Conservation (phyloP, 306 rosid species). For the Lathyrus aphaca region DNA sequence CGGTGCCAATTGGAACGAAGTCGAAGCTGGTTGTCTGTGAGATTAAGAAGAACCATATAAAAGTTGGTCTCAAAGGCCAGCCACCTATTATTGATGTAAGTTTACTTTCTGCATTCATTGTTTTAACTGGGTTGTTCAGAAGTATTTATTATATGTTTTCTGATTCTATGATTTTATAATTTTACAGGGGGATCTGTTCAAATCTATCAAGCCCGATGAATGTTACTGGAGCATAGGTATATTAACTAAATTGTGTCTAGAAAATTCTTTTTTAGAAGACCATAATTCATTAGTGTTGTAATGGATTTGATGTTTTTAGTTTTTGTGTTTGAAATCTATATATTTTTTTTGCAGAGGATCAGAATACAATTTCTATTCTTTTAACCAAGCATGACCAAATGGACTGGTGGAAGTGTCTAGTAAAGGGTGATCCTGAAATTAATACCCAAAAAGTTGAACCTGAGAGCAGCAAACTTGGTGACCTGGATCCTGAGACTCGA, state of each 20-base stretch:
- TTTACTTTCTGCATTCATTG: not conserved
- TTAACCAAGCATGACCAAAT: conserved; percentile 93
- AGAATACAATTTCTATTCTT: conserved; percentile 69
- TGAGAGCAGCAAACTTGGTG: conserved; percentile 82
- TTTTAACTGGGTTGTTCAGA: not conserved
- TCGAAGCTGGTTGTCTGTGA: conserved; percentile 68
- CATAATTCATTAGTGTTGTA: not conserved
- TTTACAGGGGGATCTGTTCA: conserved; percentile 69
- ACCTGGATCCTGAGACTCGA: conserved; percentile 87
- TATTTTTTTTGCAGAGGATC: conserved; percentile 90
- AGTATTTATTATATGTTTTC: not conserved
- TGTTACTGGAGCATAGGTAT: conserved; percentile 98
- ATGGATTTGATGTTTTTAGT: not conserved
- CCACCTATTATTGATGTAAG: conserved; percentile 89
- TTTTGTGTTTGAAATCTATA: conserved; percentile 1
- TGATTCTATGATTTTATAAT: conserved; percentile 15
- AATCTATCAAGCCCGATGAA: conserved; percentile 73
- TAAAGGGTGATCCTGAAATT: conserved; percentile 88
- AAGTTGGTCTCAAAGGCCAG: conserved; percentile 91
- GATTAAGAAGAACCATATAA: conserved; percentile 82
- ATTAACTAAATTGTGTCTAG: not conserved
- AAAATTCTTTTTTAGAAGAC: not conserved
- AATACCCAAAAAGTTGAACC: conserved; percentile 96
- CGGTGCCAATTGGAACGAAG: conserved; percentile 85
- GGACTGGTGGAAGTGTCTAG: conserved; percentile 96